These are phyloP conservation scores for Phialocephala subalpina DNA, from an alignment of 2,329 filamentous ascomycete species.

Conservation along the genomic window DNA sequence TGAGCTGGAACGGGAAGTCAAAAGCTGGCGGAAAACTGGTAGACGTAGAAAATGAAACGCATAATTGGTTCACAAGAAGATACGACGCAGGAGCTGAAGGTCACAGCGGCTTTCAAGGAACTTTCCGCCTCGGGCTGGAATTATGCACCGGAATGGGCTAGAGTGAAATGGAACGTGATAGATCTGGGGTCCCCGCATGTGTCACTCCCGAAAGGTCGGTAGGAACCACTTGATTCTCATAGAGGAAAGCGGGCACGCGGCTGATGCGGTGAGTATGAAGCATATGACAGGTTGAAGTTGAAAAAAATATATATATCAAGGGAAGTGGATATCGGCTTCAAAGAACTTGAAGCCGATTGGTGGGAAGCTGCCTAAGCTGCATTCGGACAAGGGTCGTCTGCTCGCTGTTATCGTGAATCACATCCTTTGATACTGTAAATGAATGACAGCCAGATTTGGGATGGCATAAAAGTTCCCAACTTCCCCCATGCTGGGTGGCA, in stretches of 20 bases:
- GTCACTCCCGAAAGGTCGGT: neutral
- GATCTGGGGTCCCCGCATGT: neutral
- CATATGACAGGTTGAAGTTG: neutral
- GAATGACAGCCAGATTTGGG: neutral
- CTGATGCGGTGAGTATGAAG: neutral
- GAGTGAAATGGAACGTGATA: neutral
- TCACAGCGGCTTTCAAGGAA: neutral
- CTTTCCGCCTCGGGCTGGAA: neutral
- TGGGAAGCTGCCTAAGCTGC: neutral
- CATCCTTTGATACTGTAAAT: neutral
- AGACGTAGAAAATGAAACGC: neutral
- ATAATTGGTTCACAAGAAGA: neutral
- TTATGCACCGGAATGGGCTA: neutral
- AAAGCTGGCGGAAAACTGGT: neutral
- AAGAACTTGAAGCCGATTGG: neutral
- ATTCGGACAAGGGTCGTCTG: neutral
- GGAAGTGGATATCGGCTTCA: neutral
- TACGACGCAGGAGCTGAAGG: neutral
- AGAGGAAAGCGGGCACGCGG: neutral
- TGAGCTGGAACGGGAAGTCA: neutral
- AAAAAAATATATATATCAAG: neutral
- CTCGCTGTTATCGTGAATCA: neutral
- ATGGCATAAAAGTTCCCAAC: slow-evolving; percentile 5
- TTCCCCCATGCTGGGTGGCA: slow-evolving; percentile 1
- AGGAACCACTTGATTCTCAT: neutral